Evolutionary conservation across 345 rosid species (phyloP), one percentile per base, ranked within the genome.

Genomic region (Stellera chamaejasme): DNA sequence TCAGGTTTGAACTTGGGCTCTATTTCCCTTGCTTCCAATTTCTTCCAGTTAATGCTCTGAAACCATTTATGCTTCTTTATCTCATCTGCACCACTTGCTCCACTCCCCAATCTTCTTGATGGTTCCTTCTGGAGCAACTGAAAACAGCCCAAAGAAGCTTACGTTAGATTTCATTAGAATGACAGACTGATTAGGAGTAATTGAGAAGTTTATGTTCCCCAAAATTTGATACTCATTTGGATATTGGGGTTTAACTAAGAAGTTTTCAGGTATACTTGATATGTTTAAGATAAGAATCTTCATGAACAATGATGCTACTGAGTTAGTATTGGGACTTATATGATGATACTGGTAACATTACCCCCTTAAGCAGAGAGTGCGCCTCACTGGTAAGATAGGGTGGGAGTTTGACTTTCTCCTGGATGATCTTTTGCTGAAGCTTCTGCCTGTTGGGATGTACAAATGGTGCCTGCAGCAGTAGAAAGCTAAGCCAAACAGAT

Each of bases 111-210:
- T 78, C 93, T 76, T 69, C 48, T 82, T 14, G 76, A 75, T 10
- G 93, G 84, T 25, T 85, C 93, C 77, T 82, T 85, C 50, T 80
- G 88, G 56, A 82, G 76, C 75, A 80, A 49, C 88, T 80, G 66
- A 27, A 56, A 58, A 58, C 2, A 12, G 48, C 23, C 23, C 23
- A 45, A 65, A 16, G 13, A 51, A 41, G 19, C 58, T 43, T 52
- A 11, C 4, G 56, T 59, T 58, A 23, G 43, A 43, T 43, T 8
- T 26, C 48, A 39, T 28, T 45, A 28, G 51, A 25, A 51, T 58
- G 23, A 55, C 23, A 27, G 50, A 61, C 23, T 19, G 23, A 19
- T 19, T 19, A 19, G 23, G 23, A 19, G 23, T 19, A 19, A 19
- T 19, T 19, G 23, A 19, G 23, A 19, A 19, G 23, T 19, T 19